These are phyloP conservation scores for Saccharomycopsis hybrid DNA, from an alignment of 1,139 yeast species.

Conservation along the genomic window DNA sequence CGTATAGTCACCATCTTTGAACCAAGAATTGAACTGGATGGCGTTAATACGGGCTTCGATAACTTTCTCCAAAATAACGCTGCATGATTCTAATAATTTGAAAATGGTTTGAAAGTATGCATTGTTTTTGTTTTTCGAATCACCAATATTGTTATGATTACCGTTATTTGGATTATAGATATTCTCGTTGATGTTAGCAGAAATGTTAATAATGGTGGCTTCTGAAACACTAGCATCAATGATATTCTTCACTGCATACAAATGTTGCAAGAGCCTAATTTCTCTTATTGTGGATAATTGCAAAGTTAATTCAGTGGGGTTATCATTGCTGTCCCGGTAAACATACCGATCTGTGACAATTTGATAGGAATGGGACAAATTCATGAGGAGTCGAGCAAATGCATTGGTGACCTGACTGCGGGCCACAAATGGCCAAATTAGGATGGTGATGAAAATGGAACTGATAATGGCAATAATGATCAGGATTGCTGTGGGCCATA, in stretches of 20 bases:
- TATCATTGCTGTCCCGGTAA: slow-evolving; percentile 40
- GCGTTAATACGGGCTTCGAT: slow-evolving; percentile 45
- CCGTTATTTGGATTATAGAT: slow-evolving; percentile 22
- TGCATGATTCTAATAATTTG: slow-evolving; percentile 34
- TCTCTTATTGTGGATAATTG: slow-evolving; percentile 41
- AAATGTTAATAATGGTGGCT: slow-evolving; percentile 8
- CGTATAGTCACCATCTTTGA: slow-evolving; percentile 33
- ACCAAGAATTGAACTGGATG: slow-evolving; percentile 40
- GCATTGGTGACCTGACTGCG: slow-evolving; percentile 37
- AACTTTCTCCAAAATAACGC: slow-evolving; percentile 35
- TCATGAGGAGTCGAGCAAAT: slow-evolving; percentile 34
- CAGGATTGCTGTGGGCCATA: slow-evolving; percentile 37
- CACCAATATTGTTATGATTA: too few relatives aligned
- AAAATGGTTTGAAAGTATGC: slow-evolving; percentile 19
- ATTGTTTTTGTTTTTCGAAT: background rate
- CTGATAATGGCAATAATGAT: slow-evolving; percentile 34
- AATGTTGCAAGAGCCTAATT: slow-evolving; percentile 39
- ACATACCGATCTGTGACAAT: slow-evolving; percentile 41
- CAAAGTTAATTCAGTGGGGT: slow-evolving; percentile 38
- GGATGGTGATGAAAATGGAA: slow-evolving; percentile 37
- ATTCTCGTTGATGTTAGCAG: slow-evolving; percentile 31
- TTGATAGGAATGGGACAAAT: slow-evolving; percentile 41
- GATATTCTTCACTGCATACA: slow-evolving; percentile 35
- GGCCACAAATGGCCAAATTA: slow-evolving; percentile 45
- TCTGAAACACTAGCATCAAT: slow-evolving; percentile 24